Evolutionary conservation across 495 filamentous ascomycete genomes (phyloP).

Genomic region (Tetracladium marchalianum): DNA sequence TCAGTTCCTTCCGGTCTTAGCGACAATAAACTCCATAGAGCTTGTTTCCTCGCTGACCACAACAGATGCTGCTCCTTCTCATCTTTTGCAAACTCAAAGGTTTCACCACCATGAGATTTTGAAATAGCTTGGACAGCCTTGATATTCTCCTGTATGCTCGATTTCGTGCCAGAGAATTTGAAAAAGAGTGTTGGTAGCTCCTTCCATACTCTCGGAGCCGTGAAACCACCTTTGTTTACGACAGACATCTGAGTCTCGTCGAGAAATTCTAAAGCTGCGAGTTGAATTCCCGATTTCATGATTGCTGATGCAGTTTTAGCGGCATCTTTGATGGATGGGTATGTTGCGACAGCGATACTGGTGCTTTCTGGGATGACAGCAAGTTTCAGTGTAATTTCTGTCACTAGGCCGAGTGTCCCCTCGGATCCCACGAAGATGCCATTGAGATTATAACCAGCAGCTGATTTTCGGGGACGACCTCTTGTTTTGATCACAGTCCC

Average conservation of each 20-base stretch:
- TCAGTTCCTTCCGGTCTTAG: constrained; percentile 48
- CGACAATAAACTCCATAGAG: constrained; percentile 63
- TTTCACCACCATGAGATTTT: constrained; percentile 45
- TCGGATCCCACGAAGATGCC: constrained; percentile 66
- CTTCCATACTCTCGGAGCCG: constrained; percentile 54
- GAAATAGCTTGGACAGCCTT: constrained; percentile 51
- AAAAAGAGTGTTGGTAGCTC: constrained; percentile 73
- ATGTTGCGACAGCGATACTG: constrained; percentile 66
- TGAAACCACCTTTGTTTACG: constrained; percentile 58
- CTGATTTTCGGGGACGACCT: constrained; percentile 61
- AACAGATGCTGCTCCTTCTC: constrained; percentile 54
- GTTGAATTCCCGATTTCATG: constrained; percentile 58
- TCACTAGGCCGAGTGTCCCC: constrained; percentile 68
- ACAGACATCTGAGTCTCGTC: constrained; percentile 73
- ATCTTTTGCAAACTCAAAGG: constrained; percentile 63
- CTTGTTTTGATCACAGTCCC: constrained; percentile 69
- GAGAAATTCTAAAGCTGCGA: constrained; percentile 72
- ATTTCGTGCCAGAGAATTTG: constrained; percentile 68
- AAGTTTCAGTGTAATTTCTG: constrained; percentile 65
- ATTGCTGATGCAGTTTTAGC: constrained; percentile 56
- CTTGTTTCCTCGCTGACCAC: constrained; percentile 69
- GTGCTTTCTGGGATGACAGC: constrained; percentile 60
- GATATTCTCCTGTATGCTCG: constrained; percentile 57
- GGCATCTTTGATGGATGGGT: constrained; percentile 60
- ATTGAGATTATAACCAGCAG: constrained; percentile 75